phyloP scores from a whole-genome alignment of 805 yeast genomes.

The Candida parachauliodes region DNA sequence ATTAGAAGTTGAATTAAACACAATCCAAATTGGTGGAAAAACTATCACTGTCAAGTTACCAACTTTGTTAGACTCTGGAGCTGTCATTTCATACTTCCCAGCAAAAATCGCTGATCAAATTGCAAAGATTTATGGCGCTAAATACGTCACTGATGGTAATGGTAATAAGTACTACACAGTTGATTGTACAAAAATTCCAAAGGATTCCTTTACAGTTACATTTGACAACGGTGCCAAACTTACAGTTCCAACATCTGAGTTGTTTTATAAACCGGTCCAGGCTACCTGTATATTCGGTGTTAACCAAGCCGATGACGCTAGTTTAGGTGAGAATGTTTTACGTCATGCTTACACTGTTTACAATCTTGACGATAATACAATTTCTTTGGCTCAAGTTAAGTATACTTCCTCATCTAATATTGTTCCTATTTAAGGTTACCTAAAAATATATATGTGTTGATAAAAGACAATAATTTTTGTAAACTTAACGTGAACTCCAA shows the following conservation, averaged over 20 bases:
- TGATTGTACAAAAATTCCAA: slow-evolving; percentile 4
- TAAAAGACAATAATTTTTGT: not conserved
- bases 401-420: slow-evolving; percentile 14
- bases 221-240: slow-evolving; percentile 25
- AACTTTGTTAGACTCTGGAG: slow-evolving; percentile 35
- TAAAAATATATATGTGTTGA: not conserved
- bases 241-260: slow-evolving; percentile 40
- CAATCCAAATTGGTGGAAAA: slow-evolving; percentile 21
- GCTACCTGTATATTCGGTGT: slow-evolving; percentile 27
- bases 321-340: slow-evolving; percentile 58
- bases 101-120: slow-evolving; percentile 13
- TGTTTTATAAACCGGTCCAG: slow-evolving; percentile 20
- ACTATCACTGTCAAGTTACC: slow-evolving; percentile 14
- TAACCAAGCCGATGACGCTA: slow-evolving; percentile 12
- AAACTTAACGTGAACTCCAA: too few relatives aligned
- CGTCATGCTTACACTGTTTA: slow-evolving; percentile 57
- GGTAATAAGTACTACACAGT: slow-evolving; percentile 1
- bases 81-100: slow-evolving; percentile 43
- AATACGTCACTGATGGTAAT: not conserved
- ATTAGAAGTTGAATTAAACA: slow-evolving; percentile 44
- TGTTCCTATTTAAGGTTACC: slow-evolving; percentile 1
- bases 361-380: slow-evolving; percentile 49
- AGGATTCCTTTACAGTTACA: not conserved
- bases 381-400: slow-evolving; percentile 52
- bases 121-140: slow-evolving; percentile 1